A percentile compares a stretch with the other conserved stretches of the same genome.
Conservation (phyloP, 768 basidiomycete species). For the Dioszegia crocea region DNA sequence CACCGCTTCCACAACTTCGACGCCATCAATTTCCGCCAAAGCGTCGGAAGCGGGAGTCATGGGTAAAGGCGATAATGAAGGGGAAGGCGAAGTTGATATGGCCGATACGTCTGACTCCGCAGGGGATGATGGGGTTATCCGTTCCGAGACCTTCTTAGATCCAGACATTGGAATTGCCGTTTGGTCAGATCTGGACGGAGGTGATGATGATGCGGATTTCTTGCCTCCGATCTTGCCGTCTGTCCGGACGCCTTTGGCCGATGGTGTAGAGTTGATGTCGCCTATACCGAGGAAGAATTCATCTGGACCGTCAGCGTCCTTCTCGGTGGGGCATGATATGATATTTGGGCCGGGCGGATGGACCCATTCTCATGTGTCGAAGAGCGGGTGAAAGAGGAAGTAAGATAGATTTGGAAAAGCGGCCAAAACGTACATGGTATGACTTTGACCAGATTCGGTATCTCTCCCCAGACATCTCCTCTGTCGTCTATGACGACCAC, state of each 20-base stretch:
- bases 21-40: conserved; percentile 35
- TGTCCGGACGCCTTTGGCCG: conserved; percentile 45
- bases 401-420: too few species aligned
- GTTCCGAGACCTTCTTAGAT: too few species aligned
- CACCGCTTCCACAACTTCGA: conserved; percentile 50
- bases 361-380: too few species aligned
- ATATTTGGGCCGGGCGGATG: too few species aligned
- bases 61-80: too few species aligned
- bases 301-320: conserved; percentile 55
- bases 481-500: conserved; percentile 99
- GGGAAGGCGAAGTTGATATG: conserved; percentile 42
- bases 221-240: conserved; percentile 7
- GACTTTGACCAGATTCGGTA: conserved; percentile 93
- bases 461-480: conserved; percentile 97
- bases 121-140: too few species aligned
- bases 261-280: conserved; percentile 90
- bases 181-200: too few species aligned
- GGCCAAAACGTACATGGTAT: conserved; percentile 82
- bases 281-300: conserved; percentile 98
- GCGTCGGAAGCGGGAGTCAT: too few species aligned
- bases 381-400: too few species aligned
- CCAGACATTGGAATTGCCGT: too few species aligned
- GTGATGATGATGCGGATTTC: neutral
- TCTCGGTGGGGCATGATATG: neutral
- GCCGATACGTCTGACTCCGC: neutral